These are phyloP conservation scores for Mycena filopes DNA, from an alignment of 768 basidiomycete genomes.

Conservation along the genomic window DNA sequence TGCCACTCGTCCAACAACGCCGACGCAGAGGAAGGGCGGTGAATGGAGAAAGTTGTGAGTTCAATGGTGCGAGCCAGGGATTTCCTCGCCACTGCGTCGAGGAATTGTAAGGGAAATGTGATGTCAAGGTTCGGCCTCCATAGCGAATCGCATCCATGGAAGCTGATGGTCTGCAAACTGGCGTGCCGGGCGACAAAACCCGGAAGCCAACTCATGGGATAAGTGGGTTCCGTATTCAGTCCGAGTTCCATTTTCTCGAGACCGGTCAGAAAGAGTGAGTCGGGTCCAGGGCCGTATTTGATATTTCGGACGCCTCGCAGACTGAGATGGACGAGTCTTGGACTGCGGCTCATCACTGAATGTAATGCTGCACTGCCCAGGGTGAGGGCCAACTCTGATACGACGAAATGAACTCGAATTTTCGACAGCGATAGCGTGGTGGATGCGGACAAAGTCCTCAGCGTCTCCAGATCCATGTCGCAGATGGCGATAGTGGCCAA, in stretches of 20 bases:
- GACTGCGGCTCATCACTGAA: constrained; percentile 1
- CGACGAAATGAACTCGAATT: not conserved
- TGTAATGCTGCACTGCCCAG: not conserved
- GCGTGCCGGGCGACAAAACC: constrained; percentile 10
- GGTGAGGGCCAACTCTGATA: not conserved
- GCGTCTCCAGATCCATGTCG: not conserved
- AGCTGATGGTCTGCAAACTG: not conserved
- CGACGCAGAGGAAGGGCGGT: not conserved
- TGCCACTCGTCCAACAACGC: constrained; percentile 11
- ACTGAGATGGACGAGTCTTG: constrained; percentile 1
- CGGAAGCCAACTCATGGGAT: constrained; percentile 10
- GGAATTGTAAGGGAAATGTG: not conserved
- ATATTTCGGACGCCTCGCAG: not conserved
- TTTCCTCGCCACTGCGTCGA: constrained; percentile 8
- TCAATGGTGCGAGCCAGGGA: not conserved
- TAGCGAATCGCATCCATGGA: not conserved
- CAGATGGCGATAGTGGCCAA: not conserved
- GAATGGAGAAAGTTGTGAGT: constrained; percentile 10
- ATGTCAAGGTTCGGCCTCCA: constrained; percentile 9
- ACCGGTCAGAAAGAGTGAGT: not conserved
- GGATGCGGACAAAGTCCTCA: not conserved
- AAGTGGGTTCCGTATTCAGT: not conserved
- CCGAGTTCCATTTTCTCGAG: constrained; percentile 9
- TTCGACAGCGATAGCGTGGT: constrained; percentile 4
- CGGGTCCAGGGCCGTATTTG: not conserved